phyloP scores from a whole-genome alignment of 495 filamentous ascomycete genomes.

The Xanthoparmelia taractica region DNA sequence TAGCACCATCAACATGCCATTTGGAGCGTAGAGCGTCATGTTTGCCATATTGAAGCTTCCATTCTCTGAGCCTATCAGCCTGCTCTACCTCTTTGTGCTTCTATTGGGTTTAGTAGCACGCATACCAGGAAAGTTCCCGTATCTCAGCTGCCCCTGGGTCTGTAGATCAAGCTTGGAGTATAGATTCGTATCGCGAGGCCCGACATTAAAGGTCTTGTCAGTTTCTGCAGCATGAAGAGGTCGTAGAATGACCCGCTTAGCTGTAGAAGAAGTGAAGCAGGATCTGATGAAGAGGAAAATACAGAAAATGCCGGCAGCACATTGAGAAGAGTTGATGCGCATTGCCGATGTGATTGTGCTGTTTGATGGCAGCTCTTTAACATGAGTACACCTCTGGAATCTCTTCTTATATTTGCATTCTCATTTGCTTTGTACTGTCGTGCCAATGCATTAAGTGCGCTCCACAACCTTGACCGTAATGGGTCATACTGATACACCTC shows the following conservation, averaged over 20 bases:
- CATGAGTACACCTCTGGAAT: no score
- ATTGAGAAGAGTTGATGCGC: neutral
- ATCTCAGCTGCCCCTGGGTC: conserved; percentile 24
- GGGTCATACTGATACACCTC: no score
- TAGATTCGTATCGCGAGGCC: neutral
- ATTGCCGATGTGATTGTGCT: no score
- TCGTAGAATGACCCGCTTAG: neutral
- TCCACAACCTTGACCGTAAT: no score
- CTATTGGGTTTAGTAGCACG: neutral
- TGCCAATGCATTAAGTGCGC: no score
- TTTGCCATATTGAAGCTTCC: conserved; percentile 31
- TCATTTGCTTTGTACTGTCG: no score
- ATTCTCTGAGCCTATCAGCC: neutral
- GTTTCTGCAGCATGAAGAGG: neutral
- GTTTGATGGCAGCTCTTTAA: no score
- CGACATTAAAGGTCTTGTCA: neutral
- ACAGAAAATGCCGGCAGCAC: neutral
- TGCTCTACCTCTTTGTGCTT: neutral
- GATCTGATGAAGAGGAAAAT: neutral
- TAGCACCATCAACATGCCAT: conserved; percentile 29
- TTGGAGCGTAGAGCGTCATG: conserved; percentile 33
- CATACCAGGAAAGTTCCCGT: conserved; percentile 22
- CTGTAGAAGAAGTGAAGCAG: neutral
- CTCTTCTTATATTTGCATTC: no score
- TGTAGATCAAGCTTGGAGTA: neutral